Conservation (phyloP, 306 rosid genomes). For the Inga laurina region DNA sequence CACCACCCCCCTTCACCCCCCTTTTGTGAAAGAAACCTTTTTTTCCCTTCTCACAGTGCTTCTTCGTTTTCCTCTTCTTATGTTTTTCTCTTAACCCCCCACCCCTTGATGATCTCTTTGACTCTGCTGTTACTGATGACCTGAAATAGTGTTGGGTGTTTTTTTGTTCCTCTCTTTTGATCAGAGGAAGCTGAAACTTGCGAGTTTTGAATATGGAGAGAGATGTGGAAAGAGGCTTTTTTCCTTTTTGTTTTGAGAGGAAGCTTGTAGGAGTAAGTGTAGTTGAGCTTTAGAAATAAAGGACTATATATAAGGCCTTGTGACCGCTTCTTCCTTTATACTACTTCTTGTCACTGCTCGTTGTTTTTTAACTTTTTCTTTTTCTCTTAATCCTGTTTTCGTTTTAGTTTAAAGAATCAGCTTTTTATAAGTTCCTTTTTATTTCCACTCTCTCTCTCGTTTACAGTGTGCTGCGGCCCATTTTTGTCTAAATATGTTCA, state of each 20-base stretch:
- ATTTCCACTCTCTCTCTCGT: slow-evolving; percentile 29
- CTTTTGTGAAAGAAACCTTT: slow-evolving; percentile 23
- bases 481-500: not conserved
- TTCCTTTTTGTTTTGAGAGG: not conserved
- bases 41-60: slow-evolving; percentile 13
- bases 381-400: slow-evolving; percentile 19
- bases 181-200: slow-evolving; percentile 22
- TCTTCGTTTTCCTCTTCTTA: slow-evolving; percentile 3
- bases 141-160: not conserved
- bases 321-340: slow-evolving; percentile 53
- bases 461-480: slow-evolving; percentile 24
- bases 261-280: slow-evolving; percentile 31
- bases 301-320: slow-evolving; percentile 27
- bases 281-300: slow-evolving; percentile 44
- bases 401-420: slow-evolving; percentile 35
- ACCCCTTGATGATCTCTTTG: slow-evolving; percentile 29
- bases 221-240: not conserved
- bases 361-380: slow-evolving; percentile 9
- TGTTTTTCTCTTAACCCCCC: slow-evolving; percentile 32
- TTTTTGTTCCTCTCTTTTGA: slow-evolving; percentile 10
- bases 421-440: slow-evolving; percentile 28
- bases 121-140: slow-evolving; percentile 3
- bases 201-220: slow-evolving; percentile 1
- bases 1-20: slow-evolving; percentile 65
- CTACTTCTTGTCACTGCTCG: slow-evolving; percentile 43